Evolutionary conservation across 257 asterid genomes (phyloP).

Genomic region (Solanum peruvianum): DNA sequence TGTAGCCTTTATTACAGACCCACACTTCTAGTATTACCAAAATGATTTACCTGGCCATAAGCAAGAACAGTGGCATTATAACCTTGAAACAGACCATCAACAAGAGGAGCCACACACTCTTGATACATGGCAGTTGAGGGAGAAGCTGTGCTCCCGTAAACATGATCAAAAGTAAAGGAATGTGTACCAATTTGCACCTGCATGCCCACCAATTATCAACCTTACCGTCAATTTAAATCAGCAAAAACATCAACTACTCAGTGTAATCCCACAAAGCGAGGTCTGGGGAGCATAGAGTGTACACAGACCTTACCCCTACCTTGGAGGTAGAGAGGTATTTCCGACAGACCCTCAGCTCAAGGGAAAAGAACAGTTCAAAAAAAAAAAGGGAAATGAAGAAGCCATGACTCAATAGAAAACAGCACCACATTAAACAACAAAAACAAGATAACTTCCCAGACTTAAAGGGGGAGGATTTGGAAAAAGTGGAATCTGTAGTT

Average conservation of each 20-base stretch:
- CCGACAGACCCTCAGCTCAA: background rate
- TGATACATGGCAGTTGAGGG: conserved; percentile 81
- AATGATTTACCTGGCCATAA: conserved; percentile 75
- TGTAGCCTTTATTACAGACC: background rate
- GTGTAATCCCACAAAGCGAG: background rate
- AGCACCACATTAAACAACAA: background rate
- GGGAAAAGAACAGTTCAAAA: background rate
- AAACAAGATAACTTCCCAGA: background rate
- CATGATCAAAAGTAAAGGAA: conserved; percentile 96
- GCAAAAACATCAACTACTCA: background rate
- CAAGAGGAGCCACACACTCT: conserved; percentile 91
- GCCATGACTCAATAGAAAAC: background rate
- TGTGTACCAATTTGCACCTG: conserved; percentile 94
- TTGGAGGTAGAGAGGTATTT: background rate
- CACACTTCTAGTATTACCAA: background rate
- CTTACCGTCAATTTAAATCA: background rate
- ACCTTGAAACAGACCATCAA: conserved; percentile 97
- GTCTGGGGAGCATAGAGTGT: background rate
- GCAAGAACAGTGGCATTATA: conserved; percentile 98
- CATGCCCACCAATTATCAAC: background rate
- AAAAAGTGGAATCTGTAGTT: background rate
- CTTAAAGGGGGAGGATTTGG: background rate
- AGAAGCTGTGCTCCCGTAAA: conserved; percentile 75
- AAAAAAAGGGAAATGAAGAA: background rate
- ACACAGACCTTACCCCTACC: background rate